Evolutionary conservation across 106 monocot species (phyloP), one percentile per base, ranked within the genome.

Genomic region (Acanthochlamys bracteata): DNA sequence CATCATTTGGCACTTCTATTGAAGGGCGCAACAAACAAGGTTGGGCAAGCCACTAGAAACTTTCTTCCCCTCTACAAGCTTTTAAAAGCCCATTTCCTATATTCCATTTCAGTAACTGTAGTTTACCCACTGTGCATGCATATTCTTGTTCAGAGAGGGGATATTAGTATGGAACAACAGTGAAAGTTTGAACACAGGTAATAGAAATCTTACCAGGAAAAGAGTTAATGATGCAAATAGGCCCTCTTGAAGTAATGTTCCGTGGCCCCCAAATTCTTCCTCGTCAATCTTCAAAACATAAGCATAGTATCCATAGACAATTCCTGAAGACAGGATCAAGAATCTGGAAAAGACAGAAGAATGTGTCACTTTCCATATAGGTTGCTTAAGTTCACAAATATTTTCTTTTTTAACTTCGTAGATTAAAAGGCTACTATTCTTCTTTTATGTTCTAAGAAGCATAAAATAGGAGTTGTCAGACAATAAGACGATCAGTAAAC

Each of bases 181-280:
- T 3, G 20, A 22, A 22, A 58, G 58, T 9, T 9, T 45, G 7
- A 45, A 45, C 13, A 45, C 43, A 9, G 13, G 13, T 9, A 45
- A 45, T 45, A 13, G 13, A 13, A 45, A 13, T 54, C 25, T 68
- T 86, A 94, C 95, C 90, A 90, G 76, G 57, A 95, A 95, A 66
- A 95, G 86, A 41, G 84, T 78, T 58, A 95, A 77, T 14, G 95
- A 95, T 56, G 95, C 95, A 72, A 95, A 95, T 4, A 90, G 78
- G 4, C 90, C 95, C 70, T 95, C 95, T 72, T 95, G 90, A 70
- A 95, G 77, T 57, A 95, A 61, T 53, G 90, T 74, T 59, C 66
- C 74, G 64, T 96, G 95, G 26, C 95, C 95, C 45, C 90, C 95
- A 64, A 76, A 90, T 61, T 96, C 95, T 59, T 96, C 95, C 54